Evolutionary conservation across 768 basidiomycete genomes (phyloP).

Genomic region (Boletus edulis): DNA sequence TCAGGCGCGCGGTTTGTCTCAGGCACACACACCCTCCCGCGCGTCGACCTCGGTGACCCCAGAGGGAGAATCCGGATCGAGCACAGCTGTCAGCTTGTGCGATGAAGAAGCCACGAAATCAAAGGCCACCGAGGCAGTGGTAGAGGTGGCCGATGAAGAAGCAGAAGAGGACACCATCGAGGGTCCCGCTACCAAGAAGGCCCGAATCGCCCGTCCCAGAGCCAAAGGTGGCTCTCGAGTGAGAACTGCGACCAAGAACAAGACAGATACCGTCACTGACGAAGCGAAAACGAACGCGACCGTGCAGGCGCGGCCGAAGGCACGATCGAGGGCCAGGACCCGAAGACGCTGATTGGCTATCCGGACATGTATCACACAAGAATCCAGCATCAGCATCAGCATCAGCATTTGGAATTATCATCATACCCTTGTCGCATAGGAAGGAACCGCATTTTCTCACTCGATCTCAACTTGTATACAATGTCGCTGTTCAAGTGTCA

Average conservation of each 20-base stretch:
- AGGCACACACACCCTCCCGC: slow-evolving; percentile 21
- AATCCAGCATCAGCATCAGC: slow-evolving; percentile 14
- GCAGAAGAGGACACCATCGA: slow-evolving; percentile 14
- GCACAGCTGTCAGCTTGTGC: slow-evolving; percentile 33
- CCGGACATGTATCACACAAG: slow-evolving; percentile 8
- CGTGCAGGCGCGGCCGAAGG: slow-evolving; percentile 31
- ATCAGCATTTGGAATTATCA: slow-evolving; percentile 16
- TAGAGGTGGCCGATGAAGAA: slow-evolving; percentile 12
- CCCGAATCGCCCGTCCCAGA: slow-evolving; percentile 19
- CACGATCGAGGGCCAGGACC: slow-evolving; percentile 27
- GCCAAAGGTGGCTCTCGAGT: slow-evolving; percentile 24
- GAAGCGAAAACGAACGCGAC: slow-evolving; percentile 16
- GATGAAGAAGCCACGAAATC: slow-evolving; percentile 25
- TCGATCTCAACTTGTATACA: slow-evolving; percentile 25
- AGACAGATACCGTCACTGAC: slow-evolving; percentile 8
- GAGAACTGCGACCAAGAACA: slow-evolving; percentile 14
- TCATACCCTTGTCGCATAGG: slow-evolving; percentile 22
- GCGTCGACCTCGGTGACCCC: slow-evolving; percentile 21
- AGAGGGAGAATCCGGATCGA: slow-evolving; percentile 31
- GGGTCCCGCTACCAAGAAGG: slow-evolving; percentile 15
- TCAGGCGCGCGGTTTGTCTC: slow-evolving; percentile 20
- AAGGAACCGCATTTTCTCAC: slow-evolving; percentile 18
- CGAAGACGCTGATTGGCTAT: slow-evolving; percentile 28
- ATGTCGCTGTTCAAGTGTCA: slow-evolving; percentile 2
- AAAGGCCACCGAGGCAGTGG: slow-evolving; percentile 16